Conservation (phyloP, 768 basidiomycete species). For the Suillus placidus region DNA sequence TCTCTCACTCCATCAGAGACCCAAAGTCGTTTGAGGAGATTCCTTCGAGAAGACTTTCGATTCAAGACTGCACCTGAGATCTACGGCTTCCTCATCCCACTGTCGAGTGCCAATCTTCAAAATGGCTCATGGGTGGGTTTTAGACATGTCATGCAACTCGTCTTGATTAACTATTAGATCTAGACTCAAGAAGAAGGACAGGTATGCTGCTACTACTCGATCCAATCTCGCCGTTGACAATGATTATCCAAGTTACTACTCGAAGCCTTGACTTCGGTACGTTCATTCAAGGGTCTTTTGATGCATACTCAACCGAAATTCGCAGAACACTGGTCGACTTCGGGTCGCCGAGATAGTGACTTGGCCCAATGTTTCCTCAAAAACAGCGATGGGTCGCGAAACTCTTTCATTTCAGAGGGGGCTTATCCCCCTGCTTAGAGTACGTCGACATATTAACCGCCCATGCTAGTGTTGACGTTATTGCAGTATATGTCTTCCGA, state of each 20-base stretch:
- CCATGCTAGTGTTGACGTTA: slow-evolving; percentile 4
- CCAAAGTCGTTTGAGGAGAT: slow-evolving; percentile 47
- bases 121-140: slow-evolving; percentile 46
- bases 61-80: slow-evolving; percentile 46
- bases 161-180: slow-evolving; percentile 5
- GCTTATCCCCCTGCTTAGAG: slow-evolving; percentile 55
- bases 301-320: not conserved
- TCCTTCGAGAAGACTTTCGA: slow-evolving; percentile 44
- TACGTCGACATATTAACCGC: slow-evolving; percentile 22
- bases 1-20: slow-evolving; percentile 48
- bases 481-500: slow-evolving; percentile 61
- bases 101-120: slow-evolving; percentile 41
- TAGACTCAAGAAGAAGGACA: slow-evolving; percentile 55
- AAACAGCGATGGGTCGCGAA: slow-evolving; percentile 36
- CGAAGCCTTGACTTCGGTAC: slow-evolving; percentile 40
- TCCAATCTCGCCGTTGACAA: slow-evolving; percentile 12
- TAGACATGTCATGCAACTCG: not conserved
- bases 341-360: slow-evolving; percentile 53
- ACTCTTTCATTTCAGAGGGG: slow-evolving; percentile 63
- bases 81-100: slow-evolving; percentile 44
- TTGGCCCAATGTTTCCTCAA: slow-evolving; percentile 45
- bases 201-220: slow-evolving; percentile 33
- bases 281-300: slow-evolving; percentile 10
- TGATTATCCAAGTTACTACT: slow-evolving; percentile 37
- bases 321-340: slow-evolving; percentile 52